These are phyloP conservation scores for Nakataea oryzae DNA, from an alignment of 2,329 filamentous ascomycete genomes.

Conservation along the genomic window DNA sequence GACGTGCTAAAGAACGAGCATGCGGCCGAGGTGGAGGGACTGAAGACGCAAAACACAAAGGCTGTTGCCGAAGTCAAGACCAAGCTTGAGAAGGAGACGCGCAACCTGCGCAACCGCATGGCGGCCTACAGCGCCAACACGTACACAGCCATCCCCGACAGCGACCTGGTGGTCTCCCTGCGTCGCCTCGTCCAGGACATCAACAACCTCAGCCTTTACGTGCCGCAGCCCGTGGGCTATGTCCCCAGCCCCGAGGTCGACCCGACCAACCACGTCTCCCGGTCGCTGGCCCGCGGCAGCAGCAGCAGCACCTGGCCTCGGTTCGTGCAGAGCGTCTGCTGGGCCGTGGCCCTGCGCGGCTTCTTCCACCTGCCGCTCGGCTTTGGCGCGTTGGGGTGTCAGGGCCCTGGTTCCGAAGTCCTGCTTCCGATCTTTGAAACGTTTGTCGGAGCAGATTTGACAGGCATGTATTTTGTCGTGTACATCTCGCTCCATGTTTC, in stretches of 20 bases:
- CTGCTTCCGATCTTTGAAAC: background rate
- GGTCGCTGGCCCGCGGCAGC: background rate
- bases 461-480: background rate
- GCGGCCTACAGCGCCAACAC: background rate
- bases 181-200: constrained; percentile 2
- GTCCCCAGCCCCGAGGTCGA: background rate
- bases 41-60: background rate
- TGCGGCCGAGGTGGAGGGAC: background rate
- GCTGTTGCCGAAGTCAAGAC: background rate
- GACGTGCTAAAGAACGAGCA: background rate
- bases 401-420: background rate
- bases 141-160: background rate
- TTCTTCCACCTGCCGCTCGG: constrained; percentile 1
- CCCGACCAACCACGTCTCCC: background rate
- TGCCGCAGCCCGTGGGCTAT: background rate
- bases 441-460: background rate
- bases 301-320: background rate
- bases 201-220: constrained; percentile 1
- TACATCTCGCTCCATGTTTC: background rate
- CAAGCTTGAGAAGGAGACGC: background rate
- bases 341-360: constrained; percentile 1
- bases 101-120: background rate
- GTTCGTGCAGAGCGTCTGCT: constrained; percentile 4
- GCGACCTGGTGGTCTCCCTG: background rate
- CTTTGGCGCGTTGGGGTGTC: constrained; percentile 3